Evolutionary conservation across 352 stramenopile species (phyloP), one percentile per base, ranked within the genome.

Genomic region (Achlya hypogyna): DNA sequence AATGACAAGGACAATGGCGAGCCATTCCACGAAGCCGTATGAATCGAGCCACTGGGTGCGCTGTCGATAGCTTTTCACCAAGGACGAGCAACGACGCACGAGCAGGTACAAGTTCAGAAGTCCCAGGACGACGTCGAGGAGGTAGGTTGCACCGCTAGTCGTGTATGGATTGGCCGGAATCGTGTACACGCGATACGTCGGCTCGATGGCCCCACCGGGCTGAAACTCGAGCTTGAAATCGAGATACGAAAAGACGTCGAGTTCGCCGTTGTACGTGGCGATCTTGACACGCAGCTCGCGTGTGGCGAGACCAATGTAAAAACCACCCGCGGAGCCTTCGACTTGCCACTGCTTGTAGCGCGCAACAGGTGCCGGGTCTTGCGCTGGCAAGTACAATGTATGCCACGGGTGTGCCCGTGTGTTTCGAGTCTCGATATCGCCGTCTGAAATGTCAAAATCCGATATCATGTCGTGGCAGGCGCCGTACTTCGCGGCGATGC

Each of bases 251-350:
- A 82, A 82, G 1, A 68, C 67, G n/a, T 84, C 66, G 5, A 84
- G 40, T 47, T 86, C 78, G 29, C 78, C 76, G 34, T 86, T 86
- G 74, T 83, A 86, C 2, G 71, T 80, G 28, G 83, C 71, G 47
- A 84, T 45, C 49, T 56, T 56, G 31, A 56, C 25, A 10, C 25
- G 10, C 12, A 56, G 14, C 25, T 56, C 10, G 20, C 49, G 25
- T n/a, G 49, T 56, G 6, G 10, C 49, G 25, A 56, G 25, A n/a
- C 18, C 20, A 16, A 56, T 31, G 31, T 56, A 56, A n/a, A 27
- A 56, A n/a, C 31, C 31, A n/a, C 49, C 49, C 10, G 8, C 25
- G 49, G 10, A 27, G 31, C 49, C 31, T 3, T 56, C 10, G 2
- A 27, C 31, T 56, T 38, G 25, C 49, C 49, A 56, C 4, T 3